Evolutionary conservation across 257 asterid species (phyloP), one percentile per base, ranked within the genome.

Genomic region (Forsythia viridissima): DNA sequence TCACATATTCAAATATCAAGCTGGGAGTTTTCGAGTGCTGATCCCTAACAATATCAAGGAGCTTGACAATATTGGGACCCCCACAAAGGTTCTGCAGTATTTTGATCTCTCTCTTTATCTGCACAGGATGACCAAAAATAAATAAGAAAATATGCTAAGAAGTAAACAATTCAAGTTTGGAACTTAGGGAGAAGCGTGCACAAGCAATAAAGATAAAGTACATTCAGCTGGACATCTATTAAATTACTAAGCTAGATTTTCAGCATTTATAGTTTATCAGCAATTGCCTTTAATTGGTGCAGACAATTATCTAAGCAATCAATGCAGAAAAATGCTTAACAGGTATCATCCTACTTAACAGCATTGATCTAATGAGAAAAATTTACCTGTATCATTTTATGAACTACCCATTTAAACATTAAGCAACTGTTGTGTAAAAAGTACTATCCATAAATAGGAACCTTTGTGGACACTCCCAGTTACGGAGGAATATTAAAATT

Each of bases 1-100:
- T 91, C 86, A 91, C 96, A 79, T 79, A 88, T 83, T 91, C 96
- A 82, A 91, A 91, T 84, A 91, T 87, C 88, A 91, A 82, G 91
- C 96, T 91, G 52, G 96, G 96, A 44, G 96, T 91, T 85, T 91
- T 91, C 18, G 96, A 91, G 81, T 91, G 93, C 86, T 88, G 94
- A 79, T 91, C 96, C 76, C 94, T 86, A 81, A 91, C 97, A 10
- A 91, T 86, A 78, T 91, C 97, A 3, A 88, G 87, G 74, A 91
- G 94, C 86, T 88, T 91, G 85, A 91, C 92, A 82, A 91, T 73
- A 75, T 91, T 91, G 41, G 93, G 89, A 65, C 97, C 97, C 63
- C 93, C 97, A 82, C 94, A 86, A 30, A 91, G 81, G 86, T 91
- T 91, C 89, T 90, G 97, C 86, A 91, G 79, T 72, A 91, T 91